Base-by-base conservation (phyloP, 352 stramenopile genomes). In the Peronospora farinosa region DNA sequence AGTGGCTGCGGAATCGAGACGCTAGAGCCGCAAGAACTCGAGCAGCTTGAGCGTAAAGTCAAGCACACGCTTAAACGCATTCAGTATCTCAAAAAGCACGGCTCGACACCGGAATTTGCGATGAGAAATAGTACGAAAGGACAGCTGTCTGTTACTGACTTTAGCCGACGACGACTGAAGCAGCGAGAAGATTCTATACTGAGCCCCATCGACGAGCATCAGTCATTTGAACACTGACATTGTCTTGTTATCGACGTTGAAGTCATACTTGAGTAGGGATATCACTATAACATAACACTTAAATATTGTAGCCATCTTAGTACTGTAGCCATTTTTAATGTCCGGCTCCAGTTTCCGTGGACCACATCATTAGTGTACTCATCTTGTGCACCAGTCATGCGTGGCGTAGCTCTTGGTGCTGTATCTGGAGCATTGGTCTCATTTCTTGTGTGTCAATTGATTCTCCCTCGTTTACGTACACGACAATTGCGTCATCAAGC, bases 1-100 rank as follows among this genome's bases (percentile, higher is more conserved):
- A 78, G 79, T 16, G 80, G 77, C 33, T 91, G 86, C 57, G 76
- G 76, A n/a, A 69, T 91, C 35, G 78, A 91, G 31, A 46, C 51
- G 7, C 62, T 91, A 28, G 37, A 56, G 7, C 38, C 51, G 0
- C 58, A 69, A 6, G 69, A 87, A 45, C 59, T 91, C 15, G 63
- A 74, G 10, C 50, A 66, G 33, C 62, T 91, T 1, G 80, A 87
- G 39, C 40, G 44, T 9, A 72, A 87, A 51, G 60, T 91, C 8
- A 63, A 70, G 13, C 51, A 68, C 45, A 80, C 78, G 31, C 66
- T 91, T 0, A 59, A 74, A 42, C 58, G 62, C 16, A 74, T 88
- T 46, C 71, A 79, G 33, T 56, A 72, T 33, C 54, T 72, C 6
- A 73, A 69, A 44, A 59, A 59, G n/a, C 51, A 60, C 19, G 17